Percentiles rank a stretch among this genome's conserved stretches.
Evolutionary conservation across 805 yeast species (phyloP).

Genomic region (Yarrowia keelungensis): DNA sequence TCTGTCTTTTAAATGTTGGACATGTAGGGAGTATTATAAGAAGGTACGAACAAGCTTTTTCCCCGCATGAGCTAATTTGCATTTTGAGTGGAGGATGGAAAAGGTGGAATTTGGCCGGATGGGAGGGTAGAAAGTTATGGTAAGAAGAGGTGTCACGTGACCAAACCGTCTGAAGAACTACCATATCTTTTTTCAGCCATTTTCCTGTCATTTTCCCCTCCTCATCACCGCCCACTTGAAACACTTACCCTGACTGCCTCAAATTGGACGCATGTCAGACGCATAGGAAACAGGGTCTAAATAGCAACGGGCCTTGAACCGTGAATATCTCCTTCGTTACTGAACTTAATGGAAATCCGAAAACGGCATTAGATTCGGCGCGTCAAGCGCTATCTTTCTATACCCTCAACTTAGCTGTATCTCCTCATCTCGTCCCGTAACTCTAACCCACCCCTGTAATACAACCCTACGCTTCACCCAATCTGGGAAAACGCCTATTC

Average conservation of each 20-base stretch:
- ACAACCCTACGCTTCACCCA: conserved; percentile 7
- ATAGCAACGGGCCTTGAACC: background rate
- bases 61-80: conserved; percentile 23
- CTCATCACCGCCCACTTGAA: background rate
- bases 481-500: conserved; percentile 9
- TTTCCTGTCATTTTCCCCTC: too few species aligned
- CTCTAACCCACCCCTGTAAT: conserved; percentile 20
- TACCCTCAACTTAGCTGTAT: background rate
- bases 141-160: too few species aligned
- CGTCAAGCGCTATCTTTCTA: too few species aligned
- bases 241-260: conserved; percentile 36
- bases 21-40: conserved; percentile 2
- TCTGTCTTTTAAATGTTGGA: background rate
- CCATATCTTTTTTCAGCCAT: too few species aligned
- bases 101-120: background rate
- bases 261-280: conserved; percentile 2
- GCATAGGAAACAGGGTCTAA: conserved; percentile 26
- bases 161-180: too few species aligned
- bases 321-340: background rate
- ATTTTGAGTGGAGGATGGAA: background rate
- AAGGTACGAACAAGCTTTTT: background rate
- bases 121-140: too few species aligned
- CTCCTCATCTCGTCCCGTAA: background rate
- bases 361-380: background rate
- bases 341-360: background rate